These are phyloP conservation scores for Capsicum pubescens DNA, from an alignment of 257 asterid species.

Conservation along the genomic window DNA sequence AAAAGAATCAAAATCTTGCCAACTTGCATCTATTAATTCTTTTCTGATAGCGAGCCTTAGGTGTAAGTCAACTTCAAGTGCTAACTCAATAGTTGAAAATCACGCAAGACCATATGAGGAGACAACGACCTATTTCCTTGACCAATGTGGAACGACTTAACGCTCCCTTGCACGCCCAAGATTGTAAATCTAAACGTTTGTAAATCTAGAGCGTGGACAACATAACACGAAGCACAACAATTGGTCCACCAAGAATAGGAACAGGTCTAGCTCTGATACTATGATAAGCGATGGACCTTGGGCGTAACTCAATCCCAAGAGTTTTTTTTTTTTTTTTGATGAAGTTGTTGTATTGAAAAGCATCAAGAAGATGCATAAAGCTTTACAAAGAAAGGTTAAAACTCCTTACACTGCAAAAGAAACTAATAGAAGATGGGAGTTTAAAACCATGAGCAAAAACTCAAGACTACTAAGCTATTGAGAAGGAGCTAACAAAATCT, in stretches of 20 bases:
- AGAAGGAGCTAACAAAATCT: too few relatives aligned
- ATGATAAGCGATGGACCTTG: background rate
- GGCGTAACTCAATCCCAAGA: too few relatives aligned
- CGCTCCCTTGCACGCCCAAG: background rate
- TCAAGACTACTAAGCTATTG: too few relatives aligned
- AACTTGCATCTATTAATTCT: background rate
- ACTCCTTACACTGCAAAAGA: too few relatives aligned
- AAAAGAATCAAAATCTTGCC: background rate
- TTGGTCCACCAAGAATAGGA: background rate
- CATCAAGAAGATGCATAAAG: too few relatives aligned
- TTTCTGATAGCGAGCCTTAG: background rate
- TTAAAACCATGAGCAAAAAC: too few relatives aligned
- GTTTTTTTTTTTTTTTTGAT: too few relatives aligned
- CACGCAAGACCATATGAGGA: background rate
- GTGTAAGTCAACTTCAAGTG: background rate
- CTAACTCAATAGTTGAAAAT: background rate
- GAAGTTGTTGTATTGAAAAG: too few relatives aligned
- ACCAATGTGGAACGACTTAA: background rate
- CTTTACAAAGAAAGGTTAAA: too few relatives aligned
- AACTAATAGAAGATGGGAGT: too few relatives aligned
- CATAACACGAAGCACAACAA: background rate
- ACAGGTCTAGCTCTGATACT: background rate
- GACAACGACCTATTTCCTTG: background rate
- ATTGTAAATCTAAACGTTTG: background rate
- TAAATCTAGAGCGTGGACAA: background rate